Conservation (phyloP, 768 basidiomycete genomes). For the Punctularia strigosozonata region DNA sequence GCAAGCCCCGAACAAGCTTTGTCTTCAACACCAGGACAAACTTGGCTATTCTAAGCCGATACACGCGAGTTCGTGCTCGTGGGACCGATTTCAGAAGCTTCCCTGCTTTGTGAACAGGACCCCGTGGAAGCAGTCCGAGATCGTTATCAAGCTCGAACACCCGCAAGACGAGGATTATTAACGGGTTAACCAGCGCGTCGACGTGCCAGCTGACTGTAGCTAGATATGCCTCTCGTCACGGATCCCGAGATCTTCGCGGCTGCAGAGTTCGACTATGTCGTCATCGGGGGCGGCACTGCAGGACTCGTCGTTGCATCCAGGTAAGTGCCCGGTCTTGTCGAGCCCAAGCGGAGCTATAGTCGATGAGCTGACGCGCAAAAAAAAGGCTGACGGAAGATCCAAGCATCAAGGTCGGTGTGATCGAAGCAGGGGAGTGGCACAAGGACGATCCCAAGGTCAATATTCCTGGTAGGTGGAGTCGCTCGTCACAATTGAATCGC, state of each 20-base stretch:
- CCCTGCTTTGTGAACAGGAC: no score
- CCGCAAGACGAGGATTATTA: no score
- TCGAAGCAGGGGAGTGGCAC: constrained; percentile 18
- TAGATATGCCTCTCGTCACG: no score
- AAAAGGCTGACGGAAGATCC: constrained; percentile 16
- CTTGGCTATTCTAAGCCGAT: no score
- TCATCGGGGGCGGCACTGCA: constrained; percentile 10
- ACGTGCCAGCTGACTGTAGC: no score
- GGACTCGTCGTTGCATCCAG: constrained; percentile 8
- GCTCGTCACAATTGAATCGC: not conserved
- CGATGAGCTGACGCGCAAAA: not conserved
- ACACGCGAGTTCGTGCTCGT: no score
- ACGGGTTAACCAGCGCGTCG: no score
- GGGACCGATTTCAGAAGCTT: no score
- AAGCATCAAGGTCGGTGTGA: constrained; percentile 14
- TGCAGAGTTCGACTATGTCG: constrained; percentile 7
- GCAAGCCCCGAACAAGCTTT: no score
- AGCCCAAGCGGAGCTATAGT: not conserved
- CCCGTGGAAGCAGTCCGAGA: no score
- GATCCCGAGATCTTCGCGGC: constrained; percentile 4
- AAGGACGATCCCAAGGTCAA: constrained; percentile 5
- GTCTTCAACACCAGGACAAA: no score
- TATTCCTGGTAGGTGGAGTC: constrained; percentile 6
- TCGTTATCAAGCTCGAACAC: no score
- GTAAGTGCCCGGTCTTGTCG: not conserved